Percentiles rank a stretch among this genome's conserved stretches.
phyloP scores from a whole-genome alignment of 2,329 filamentous ascomycete species.

The Sclerotinia glacialis region DNA sequence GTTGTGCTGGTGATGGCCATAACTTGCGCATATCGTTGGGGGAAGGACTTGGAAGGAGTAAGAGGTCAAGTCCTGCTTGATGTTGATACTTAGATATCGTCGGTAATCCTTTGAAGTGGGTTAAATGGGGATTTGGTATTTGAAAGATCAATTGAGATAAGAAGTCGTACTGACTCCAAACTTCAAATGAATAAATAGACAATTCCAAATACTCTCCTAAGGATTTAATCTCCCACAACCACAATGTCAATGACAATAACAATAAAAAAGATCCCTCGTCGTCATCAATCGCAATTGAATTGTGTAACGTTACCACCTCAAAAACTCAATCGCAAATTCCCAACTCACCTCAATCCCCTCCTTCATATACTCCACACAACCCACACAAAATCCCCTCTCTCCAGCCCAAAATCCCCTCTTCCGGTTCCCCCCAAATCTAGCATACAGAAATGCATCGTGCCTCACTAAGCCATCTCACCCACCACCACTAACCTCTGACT shows the following conservation, averaged over 20 bases:
- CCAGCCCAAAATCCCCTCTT: not conserved
- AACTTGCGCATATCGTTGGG: slow-evolving; percentile 38
- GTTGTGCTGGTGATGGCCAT: slow-evolving; percentile 38
- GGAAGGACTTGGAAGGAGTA: not conserved
- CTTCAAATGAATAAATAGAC: not conserved
- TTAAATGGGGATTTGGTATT: not conserved
- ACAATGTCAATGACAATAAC: not conserved
- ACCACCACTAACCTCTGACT: slow-evolving; percentile 16
- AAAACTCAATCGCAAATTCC: not conserved
- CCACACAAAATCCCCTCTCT: not conserved
- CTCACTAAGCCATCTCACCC: no score
- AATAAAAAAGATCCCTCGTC: not conserved
- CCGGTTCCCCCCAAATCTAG: not conserved
- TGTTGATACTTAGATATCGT: not conserved
- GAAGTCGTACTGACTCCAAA: not conserved
- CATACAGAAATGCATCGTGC: not conserved
- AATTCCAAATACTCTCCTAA: not conserved
- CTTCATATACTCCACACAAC: not conserved
- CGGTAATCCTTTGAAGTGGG: not conserved
- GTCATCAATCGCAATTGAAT: not conserved
- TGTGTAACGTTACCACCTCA: not conserved
- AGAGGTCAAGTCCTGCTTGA: not conserved
- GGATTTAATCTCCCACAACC: not conserved
- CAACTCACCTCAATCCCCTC: slow-evolving; percentile 13
- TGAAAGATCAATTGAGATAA: not conserved